phyloP scores from a whole-genome alignment of 2,329 filamentous ascomycete species.

The Trichoderma citrinoviride region DNA sequence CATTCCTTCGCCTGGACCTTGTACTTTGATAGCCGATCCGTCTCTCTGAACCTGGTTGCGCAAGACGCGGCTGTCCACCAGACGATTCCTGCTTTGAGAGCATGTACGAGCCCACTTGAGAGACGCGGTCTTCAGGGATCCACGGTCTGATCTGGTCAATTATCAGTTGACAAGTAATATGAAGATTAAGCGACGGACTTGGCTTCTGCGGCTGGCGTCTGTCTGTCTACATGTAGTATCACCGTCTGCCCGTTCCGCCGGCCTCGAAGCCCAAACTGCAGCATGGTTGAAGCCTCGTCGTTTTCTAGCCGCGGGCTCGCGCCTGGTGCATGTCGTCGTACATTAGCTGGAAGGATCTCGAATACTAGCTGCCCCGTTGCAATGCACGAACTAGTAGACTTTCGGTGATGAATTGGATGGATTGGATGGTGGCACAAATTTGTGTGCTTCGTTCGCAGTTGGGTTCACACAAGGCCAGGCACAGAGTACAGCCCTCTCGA shows the following conservation, averaged over 20 bases:
- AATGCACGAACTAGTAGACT: neutral
- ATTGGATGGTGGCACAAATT: too few species aligned
- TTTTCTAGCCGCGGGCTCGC: conserved; percentile 12
- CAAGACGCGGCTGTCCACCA: conserved; percentile 20
- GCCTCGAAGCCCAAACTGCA: neutral
- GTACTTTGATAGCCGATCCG: conserved; percentile 7
- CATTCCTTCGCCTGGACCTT: neutral
- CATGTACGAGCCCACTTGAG: neutral
- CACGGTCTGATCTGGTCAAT: neutral
- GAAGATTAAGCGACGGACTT: conserved; percentile 19
- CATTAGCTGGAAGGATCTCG: conserved; percentile 16
- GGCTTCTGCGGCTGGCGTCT: conserved; percentile 16
- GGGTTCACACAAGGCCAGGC: too few species aligned
- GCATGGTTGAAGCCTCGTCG: neutral
- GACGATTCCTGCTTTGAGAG: conserved; percentile 3
- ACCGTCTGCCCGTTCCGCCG: too few species aligned
- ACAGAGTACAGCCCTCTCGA: too few species aligned
- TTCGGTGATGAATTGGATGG: neutral
- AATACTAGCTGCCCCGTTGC: conserved; percentile 3
- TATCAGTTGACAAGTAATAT: neutral
- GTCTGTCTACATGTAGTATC: conserved; percentile 1
- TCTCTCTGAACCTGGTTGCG: conserved; percentile 5
- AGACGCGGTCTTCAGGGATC: conserved; percentile 4
- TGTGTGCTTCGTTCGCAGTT: neutral
- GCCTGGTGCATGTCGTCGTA: conserved; percentile 2